Percentiles rank a stretch among this genome's conserved stretches.
These are phyloP conservation scores for Neobulgaria alba DNA, from an alignment of 2,329 filamentous ascomycete species.

Conservation along the genomic window DNA sequence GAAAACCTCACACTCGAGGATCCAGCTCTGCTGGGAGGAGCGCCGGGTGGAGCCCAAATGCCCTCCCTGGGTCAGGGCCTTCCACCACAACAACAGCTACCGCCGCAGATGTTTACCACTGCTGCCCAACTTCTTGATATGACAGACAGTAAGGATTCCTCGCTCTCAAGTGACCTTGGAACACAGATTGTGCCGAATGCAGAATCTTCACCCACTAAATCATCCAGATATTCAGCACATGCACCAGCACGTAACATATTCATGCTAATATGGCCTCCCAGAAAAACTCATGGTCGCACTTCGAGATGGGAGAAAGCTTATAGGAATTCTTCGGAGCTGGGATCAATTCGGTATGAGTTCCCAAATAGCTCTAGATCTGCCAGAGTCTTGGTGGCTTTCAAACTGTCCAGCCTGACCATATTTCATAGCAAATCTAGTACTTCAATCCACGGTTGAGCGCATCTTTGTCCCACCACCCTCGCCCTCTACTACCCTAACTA, in stretches of 20 bases:
- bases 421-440: conserved; percentile 77
- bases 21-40: conserved; percentile 31
- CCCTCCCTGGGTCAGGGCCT: conserved; percentile 14
- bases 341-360: conserved; percentile 80
- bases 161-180: neutral
- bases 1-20: conserved; percentile 46
- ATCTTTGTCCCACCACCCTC: conserved; percentile 48
- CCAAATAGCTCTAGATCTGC: neutral
- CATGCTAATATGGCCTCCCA: conserved; percentile 31
- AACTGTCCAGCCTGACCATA: neutral
- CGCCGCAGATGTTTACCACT: conserved; percentile 97
- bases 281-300: conserved; percentile 92
- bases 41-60: conserved; percentile 8
- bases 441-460: conserved; percentile 86
- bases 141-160: conserved; percentile 73
- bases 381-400: neutral
- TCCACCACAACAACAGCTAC: conserved; percentile 49
- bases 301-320: conserved; percentile 87
- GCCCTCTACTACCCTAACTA: conserved; percentile 4
- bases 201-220: too few relatives aligned
- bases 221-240: neutral
- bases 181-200: too few relatives aligned
- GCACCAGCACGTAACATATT: neutral
- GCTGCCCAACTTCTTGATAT: conserved; percentile 91
- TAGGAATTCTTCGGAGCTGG: conserved; percentile 89